phyloP scores from a whole-genome alignment of 2,329 filamentous ascomycete species.

The Falciphora oryzae region DNA sequence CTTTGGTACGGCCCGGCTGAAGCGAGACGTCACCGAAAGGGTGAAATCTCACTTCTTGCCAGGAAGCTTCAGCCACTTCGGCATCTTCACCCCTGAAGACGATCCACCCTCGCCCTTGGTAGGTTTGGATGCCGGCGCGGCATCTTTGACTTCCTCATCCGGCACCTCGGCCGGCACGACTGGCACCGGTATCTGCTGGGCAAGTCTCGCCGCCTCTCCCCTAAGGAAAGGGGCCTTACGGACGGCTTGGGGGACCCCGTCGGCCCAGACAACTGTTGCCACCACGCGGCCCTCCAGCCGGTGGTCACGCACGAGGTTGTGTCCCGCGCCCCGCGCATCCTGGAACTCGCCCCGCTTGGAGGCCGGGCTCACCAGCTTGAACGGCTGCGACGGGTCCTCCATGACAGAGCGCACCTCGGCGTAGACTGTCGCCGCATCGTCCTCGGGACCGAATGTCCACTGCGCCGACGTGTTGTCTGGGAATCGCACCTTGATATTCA shows the following conservation, averaged over 20 bases:
- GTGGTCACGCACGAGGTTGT: slow-evolving; percentile 65
- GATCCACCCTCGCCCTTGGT: slow-evolving; percentile 30
- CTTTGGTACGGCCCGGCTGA: not conserved
- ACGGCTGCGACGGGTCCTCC: slow-evolving; percentile 56
- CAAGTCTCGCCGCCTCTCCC: slow-evolving; percentile 50
- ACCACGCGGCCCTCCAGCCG: slow-evolving; percentile 66
- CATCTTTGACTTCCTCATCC: slow-evolving; percentile 27
- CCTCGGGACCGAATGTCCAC: slow-evolving; percentile 60
- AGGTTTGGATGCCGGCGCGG: not conserved
- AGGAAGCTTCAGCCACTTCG: slow-evolving; percentile 68
- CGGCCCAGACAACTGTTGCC: slow-evolving; percentile 71
- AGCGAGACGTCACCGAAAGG: not conserved
- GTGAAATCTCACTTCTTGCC: slow-evolving; percentile 57
- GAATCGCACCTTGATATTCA: slow-evolving; percentile 77
- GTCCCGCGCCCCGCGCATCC: slow-evolving; percentile 39
- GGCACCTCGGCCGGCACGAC: slow-evolving; percentile 39
- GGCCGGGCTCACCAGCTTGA: slow-evolving; percentile 63
- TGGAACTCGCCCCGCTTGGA: slow-evolving; percentile 34
- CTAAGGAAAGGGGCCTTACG: slow-evolving; percentile 56
- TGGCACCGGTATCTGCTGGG: slow-evolving; percentile 61
- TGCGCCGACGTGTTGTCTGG: slow-evolving; percentile 79
- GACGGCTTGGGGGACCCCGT: slow-evolving; percentile 49
- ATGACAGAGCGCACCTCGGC: slow-evolving; percentile 68
- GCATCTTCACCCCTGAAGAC: slow-evolving; percentile 32
- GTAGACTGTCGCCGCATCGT: slow-evolving; percentile 70